Percentiles rank a stretch among this genome's conserved stretches.
These are phyloP conservation scores for Licmophora abbreviata DNA, from an alignment of 108 stramenopile genomes.

Conservation along the genomic window DNA sequence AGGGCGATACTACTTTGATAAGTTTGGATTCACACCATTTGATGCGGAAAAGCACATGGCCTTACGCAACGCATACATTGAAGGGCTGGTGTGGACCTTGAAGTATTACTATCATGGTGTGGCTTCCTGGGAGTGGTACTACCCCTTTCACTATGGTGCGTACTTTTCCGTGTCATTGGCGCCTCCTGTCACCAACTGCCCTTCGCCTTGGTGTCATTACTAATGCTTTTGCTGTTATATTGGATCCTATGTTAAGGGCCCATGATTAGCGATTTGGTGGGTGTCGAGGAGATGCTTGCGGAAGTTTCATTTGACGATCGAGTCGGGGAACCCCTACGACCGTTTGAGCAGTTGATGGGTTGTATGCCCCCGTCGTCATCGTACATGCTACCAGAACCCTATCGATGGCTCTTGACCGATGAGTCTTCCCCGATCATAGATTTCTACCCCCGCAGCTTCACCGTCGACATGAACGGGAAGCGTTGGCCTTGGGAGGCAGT, in stretches of 20 bases:
- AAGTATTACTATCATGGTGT: constrained; percentile 94
- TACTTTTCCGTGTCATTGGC: constrained; percentile 1
- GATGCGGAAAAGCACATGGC: constrained; percentile 77
- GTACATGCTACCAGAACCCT: constrained; percentile 86
- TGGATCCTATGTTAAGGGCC: constrained; percentile 35
- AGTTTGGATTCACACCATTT: constrained; percentile 85
- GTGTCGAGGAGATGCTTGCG: constrained; percentile 50
- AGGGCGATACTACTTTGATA: constrained; percentile 88
- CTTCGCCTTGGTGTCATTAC: constrained; percentile 5
- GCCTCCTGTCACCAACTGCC: constrained; percentile 8
- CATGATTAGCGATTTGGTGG: constrained; percentile 91
- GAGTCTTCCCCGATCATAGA: constrained; percentile 75
- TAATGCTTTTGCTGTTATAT: background rate
- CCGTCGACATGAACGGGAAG: constrained; percentile 88
- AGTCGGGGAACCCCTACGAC: constrained; percentile 77
- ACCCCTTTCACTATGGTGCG: constrained; percentile 93
- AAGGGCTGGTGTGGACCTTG: constrained; percentile 95
- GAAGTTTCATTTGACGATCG: constrained; percentile 56
- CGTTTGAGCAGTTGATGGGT: constrained; percentile 92
- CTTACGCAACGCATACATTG: constrained; percentile 81
- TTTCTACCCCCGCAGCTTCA: constrained; percentile 85
- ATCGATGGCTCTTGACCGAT: constrained; percentile 86
- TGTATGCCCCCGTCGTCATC: constrained; percentile 94
- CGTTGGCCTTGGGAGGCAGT: constrained; percentile 98
- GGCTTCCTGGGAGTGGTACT: constrained; percentile 97